These are phyloP conservation scores for Lactarius sp. DNA, from an alignment of 768 basidiomycete species.

Conservation along the genomic window DNA sequence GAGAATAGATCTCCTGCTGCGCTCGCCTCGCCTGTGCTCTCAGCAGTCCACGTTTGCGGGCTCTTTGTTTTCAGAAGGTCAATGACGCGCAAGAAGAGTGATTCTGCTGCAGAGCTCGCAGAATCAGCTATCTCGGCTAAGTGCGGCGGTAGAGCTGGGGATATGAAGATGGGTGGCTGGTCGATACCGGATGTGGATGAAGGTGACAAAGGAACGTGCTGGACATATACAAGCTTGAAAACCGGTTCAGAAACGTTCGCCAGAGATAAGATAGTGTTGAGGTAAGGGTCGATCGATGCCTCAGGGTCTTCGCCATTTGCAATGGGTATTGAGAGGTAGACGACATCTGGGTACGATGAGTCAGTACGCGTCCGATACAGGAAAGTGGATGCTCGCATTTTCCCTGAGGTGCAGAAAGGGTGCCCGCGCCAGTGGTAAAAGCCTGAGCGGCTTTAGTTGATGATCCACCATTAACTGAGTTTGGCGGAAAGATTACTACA, in stretches of 20 bases:
- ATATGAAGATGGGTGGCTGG: slow-evolving; percentile 6
- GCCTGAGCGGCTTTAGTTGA: slow-evolving; percentile 47
- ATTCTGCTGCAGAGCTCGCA: slow-evolving; percentile 21
- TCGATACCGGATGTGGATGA: not conserved
- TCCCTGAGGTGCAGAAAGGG: slow-evolving; percentile 66
- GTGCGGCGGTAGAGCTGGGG: slow-evolving; percentile 10
- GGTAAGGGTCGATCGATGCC: slow-evolving; percentile 30
- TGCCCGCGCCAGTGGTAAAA: slow-evolving; percentile 66
- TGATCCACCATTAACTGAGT: slow-evolving; percentile 45
- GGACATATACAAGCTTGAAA: slow-evolving; percentile 19
- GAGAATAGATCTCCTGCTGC: slow-evolving; percentile 21
- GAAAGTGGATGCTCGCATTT: slow-evolving; percentile 49
- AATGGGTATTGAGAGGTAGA: slow-evolving; percentile 25
- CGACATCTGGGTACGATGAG: slow-evolving; percentile 15
- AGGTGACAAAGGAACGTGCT: not conserved
- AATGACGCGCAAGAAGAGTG: slow-evolving; percentile 22
- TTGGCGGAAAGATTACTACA: slow-evolving; percentile 72
- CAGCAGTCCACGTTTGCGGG: slow-evolving; percentile 10
- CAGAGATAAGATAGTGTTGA: slow-evolving; percentile 25
- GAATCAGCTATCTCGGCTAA: slow-evolving; percentile 19
- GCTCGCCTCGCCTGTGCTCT: not conserved
- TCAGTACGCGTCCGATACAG: not conserved
- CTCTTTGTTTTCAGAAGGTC: slow-evolving; percentile 15
- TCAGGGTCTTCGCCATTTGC: slow-evolving; percentile 20
- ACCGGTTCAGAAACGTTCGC: slow-evolving; percentile 14